Evolutionary conservation across 1,284 basidiomycete genomes (phyloP).

Genomic region (Austroboletus rostrupii): DNA sequence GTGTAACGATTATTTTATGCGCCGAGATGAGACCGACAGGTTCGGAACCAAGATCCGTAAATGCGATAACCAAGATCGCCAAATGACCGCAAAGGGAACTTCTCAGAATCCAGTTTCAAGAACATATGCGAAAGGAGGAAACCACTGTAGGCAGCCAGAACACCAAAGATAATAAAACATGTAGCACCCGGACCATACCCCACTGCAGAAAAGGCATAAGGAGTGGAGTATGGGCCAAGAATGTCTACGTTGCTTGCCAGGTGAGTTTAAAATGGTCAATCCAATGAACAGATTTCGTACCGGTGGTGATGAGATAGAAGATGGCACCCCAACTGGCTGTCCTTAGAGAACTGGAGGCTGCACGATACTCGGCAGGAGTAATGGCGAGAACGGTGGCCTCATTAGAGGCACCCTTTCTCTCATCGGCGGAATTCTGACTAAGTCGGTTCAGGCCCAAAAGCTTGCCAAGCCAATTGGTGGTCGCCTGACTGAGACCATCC

Average conservation of each 20-base stretch:
- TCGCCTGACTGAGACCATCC: not conserved
- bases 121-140: conserved; percentile 56
- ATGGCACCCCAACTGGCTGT: conserved; percentile 30
- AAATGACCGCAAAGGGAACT: conserved; percentile 57
- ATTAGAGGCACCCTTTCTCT: conserved; percentile 20
- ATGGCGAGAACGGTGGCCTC: conserved; percentile 11
- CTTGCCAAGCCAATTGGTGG: conserved; percentile 12
- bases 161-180: conserved; percentile 37
- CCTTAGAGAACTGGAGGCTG: conserved; percentile 28
- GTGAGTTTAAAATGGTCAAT: not conserved
- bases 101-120: conserved; percentile 52
- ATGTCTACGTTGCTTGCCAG: conserved; percentile 38
- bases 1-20: not conserved
- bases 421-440: conserved; percentile 9
- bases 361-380: conserved; percentile 23
- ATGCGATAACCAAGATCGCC: conserved; percentile 56
- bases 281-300: conserved; percentile 9
- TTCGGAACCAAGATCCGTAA: conserved; percentile 45
- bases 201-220: conserved; percentile 55
- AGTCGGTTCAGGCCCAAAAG: conserved; percentile 20
- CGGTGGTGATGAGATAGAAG: conserved; percentile 28
- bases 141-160: conserved; percentile 49
- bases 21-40: conserved; percentile 19
- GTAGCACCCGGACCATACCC: conserved; percentile 53
- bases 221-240: conserved; percentile 61